Conservation (phyloP, 2,329 filamentous ascomycete species). For the Paradendryphiella salina region DNA sequence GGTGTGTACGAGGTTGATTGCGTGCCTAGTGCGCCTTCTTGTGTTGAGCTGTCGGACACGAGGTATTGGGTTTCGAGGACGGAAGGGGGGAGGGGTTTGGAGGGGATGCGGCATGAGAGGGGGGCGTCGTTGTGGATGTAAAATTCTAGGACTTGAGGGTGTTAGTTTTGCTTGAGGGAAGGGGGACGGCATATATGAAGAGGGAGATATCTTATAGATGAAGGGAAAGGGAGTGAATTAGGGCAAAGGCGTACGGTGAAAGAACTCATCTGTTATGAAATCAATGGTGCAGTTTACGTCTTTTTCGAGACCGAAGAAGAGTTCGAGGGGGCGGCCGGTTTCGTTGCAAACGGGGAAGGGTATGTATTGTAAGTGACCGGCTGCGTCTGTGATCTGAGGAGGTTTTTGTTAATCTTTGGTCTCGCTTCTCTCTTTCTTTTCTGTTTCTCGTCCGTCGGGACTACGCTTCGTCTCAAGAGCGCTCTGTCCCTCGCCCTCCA, state of each 20-base stretch:
- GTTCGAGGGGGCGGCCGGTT: conserved; percentile 77
- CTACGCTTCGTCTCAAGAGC: too few relatives aligned
- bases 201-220: too few relatives aligned
- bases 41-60: conserved; percentile 46
- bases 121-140: conserved; percentile 97
- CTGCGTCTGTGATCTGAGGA: conserved; percentile 67
- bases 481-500: too few relatives aligned
- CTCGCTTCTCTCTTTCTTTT: neutral
- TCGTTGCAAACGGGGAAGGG: conserved; percentile 91
- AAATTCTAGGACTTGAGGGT: conserved; percentile 71
- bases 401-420: neutral
- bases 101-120: conserved; percentile 84
- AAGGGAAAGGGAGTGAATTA: too few relatives aligned
- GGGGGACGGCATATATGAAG: too few relatives aligned
- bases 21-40: conserved; percentile 42
- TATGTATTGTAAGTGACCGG: conserved; percentile 86
- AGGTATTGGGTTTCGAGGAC: conserved; percentile 40
- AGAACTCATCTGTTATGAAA: conserved; percentile 76
- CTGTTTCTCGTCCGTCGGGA: too few relatives aligned
- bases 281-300: conserved; percentile 85
- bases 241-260: conserved; percentile 65
- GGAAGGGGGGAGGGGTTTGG: conserved; percentile 63
- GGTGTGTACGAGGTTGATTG: conserved; percentile 66
- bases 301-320: conserved; percentile 79
- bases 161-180: neutral